These are phyloP conservation scores for Naganishia vaughanmartiniae DNA, from an alignment of 768 basidiomycete genomes.

Conservation along the genomic window DNA sequence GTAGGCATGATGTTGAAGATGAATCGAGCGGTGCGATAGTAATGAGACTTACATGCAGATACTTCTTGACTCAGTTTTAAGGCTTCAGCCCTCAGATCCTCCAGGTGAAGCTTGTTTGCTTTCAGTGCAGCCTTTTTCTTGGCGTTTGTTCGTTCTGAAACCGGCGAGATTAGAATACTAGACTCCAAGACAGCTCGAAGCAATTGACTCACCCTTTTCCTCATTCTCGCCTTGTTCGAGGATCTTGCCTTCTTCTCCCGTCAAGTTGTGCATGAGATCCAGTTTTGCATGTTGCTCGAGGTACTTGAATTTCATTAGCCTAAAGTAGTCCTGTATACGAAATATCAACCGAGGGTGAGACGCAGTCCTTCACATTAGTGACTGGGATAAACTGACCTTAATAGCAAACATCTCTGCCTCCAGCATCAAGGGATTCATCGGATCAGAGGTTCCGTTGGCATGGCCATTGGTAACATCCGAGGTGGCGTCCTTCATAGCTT, in stretches of 20 bases:
- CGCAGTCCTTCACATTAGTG: not conserved
- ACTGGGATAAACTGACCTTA: not conserved
- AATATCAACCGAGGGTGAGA: not conserved
- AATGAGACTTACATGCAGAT: conserved; percentile 39
- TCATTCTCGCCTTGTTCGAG: conserved; percentile 79
- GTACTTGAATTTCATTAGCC: conserved; percentile 75
- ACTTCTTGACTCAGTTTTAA: conserved; percentile 61
- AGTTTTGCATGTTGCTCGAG: conserved; percentile 87
- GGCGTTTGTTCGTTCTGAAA: conserved; percentile 60
- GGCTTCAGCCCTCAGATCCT: conserved; percentile 61
- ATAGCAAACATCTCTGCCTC: conserved; percentile 21
- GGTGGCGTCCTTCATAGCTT: conserved; percentile 22
- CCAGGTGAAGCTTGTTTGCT: conserved; percentile 63
- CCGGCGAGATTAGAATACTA: not conserved
- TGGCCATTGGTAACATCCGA: conserved; percentile 16
- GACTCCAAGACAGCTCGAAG: not conserved
- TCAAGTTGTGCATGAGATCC: conserved; percentile 79
- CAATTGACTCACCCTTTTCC: conserved; percentile 51
- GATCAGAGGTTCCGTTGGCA: conserved; percentile 12
- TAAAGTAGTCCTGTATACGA: conserved; percentile 43
- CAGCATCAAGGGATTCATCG: conserved; percentile 23
- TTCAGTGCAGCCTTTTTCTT: conserved; percentile 70
- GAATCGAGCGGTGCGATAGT: not conserved
- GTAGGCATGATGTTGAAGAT: conserved; percentile 14
- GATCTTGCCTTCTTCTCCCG: conserved; percentile 76